Percentiles rank a stretch among this genome's conserved stretches.
These are phyloP conservation scores for Taphrina wiesneri DNA, from an alignment of 1,139 yeast species.

Conservation along the genomic window DNA sequence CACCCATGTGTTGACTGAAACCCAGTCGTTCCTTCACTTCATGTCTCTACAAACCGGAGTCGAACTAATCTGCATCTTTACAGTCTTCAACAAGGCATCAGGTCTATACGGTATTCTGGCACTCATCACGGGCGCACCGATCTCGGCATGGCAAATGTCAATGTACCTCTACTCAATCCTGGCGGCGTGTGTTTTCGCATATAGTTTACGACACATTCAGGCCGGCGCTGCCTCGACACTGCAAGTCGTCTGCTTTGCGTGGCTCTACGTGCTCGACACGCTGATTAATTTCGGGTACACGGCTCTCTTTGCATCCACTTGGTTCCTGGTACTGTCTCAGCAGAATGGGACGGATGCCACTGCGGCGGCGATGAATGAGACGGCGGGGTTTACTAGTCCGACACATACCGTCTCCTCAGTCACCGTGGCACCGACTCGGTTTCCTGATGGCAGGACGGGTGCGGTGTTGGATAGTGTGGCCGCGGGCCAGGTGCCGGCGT, in stretches of 20 bases:
- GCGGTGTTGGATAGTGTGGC: slow-evolving; percentile 29
- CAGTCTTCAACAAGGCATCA: slow-evolving; percentile 82
- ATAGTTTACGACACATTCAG: slow-evolving; percentile 52
- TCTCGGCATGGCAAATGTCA: slow-evolving; percentile 80
- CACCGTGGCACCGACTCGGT: slow-evolving; percentile 10
- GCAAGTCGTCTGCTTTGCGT: slow-evolving; percentile 52
- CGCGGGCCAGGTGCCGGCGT: slow-evolving; percentile 27
- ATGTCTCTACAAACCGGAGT: slow-evolving; percentile 86
- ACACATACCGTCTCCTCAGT: slow-evolving; percentile 30
- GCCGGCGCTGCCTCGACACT: slow-evolving; percentile 16
- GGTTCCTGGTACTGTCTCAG: slow-evolving; percentile 54
- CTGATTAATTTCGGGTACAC: slow-evolving; percentile 67
- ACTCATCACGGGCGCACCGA: slow-evolving; percentile 78
- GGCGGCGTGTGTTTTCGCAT: slow-evolving; percentile 64
- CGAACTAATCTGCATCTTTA: slow-evolving; percentile 74
- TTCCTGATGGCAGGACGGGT: slow-evolving; percentile 9
- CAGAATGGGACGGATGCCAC: not conserved
- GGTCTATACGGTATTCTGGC: slow-evolving; percentile 87
- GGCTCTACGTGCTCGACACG: slow-evolving; percentile 68
- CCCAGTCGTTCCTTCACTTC: slow-evolving; percentile 53
- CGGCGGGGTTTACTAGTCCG: slow-evolving; percentile 35
- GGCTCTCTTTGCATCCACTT: slow-evolving; percentile 66
- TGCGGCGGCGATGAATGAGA: slow-evolving; percentile 31
- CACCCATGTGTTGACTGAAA: not conserved
- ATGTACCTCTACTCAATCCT: slow-evolving; percentile 67